Conservation (phyloP, 1,284 basidiomycete genomes). For the Sphaerobolus stellatus region DNA sequence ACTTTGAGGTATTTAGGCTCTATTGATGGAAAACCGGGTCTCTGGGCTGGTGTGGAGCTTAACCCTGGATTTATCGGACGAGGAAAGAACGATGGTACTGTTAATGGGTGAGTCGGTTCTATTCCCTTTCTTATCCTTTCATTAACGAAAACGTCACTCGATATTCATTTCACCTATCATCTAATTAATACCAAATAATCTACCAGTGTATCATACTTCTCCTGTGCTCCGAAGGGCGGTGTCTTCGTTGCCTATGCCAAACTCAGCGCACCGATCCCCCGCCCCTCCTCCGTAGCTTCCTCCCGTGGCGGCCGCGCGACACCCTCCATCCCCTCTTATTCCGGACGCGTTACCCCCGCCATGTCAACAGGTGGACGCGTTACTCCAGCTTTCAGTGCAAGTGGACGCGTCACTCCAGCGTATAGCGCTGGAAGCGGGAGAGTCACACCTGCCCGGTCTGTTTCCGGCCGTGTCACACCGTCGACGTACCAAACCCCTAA, state of each 20-base stretch:
- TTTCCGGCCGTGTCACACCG: slow-evolving; percentile 44
- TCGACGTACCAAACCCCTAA: slow-evolving; percentile 24
- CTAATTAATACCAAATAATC: too few species aligned
- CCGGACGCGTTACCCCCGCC: slow-evolving; percentile 29
- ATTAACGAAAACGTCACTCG: slow-evolving; percentile 12
- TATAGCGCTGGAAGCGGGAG: slow-evolving; percentile 35
- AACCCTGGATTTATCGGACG: slow-evolving; percentile 82
- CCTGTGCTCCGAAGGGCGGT: slow-evolving; percentile 82
- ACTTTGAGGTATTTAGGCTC: slow-evolving; percentile 75
- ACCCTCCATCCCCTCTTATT: slow-evolving; percentile 25
- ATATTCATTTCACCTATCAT: slow-evolving; percentile 2
- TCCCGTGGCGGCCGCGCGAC: slow-evolving; percentile 42
- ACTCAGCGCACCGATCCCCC: slow-evolving; percentile 64
- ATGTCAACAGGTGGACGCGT: slow-evolving; percentile 21
- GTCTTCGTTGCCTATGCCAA: slow-evolving; percentile 87
- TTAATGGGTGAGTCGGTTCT: slow-evolving; percentile 69
- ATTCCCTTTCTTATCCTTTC: slow-evolving; percentile 13
- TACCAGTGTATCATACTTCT: slow-evolving; percentile 78
- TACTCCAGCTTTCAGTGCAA: slow-evolving; percentile 36
- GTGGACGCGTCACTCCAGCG: slow-evolving; percentile 48
- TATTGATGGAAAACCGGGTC: slow-evolving; percentile 82
- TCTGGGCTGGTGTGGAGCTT: slow-evolving; percentile 93
- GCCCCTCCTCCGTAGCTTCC: slow-evolving; percentile 82
- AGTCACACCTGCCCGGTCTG: slow-evolving; percentile 35
- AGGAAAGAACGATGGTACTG: slow-evolving; percentile 94